Conservation (phyloP, 305 asterid species). For the Solanum chacoense region DNA sequence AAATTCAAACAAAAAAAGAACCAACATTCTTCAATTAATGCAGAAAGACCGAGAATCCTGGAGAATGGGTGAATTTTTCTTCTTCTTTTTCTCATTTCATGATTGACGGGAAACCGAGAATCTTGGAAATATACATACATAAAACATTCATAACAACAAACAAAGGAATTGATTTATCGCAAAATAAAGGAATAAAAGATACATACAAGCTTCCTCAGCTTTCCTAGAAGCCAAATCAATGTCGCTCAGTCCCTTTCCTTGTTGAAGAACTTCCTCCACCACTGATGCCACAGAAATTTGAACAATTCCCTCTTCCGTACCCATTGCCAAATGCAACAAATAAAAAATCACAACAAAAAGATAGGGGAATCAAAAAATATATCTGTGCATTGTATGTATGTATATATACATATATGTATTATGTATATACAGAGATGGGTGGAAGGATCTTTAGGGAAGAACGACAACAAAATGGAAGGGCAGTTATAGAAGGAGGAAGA, state of each 20-base stretch:
- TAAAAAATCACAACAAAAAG: neutral
- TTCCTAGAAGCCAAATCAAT: constrained; percentile 67
- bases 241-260: constrained; percentile 47
- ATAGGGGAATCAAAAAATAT: neutral
- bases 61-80: neutral
- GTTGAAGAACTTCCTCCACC: constrained; percentile 62
- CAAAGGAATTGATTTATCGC: neutral
- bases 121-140: neutral
- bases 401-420: neutral
- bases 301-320: constrained; percentile 46
- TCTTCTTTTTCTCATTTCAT: neutral
- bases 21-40: neutral
- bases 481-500: constrained; percentile 28
- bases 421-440: constrained; percentile 16
- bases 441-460: constrained; percentile 2
- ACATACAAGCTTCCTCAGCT: constrained; percentile 79
- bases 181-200: neutral
- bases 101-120: neutral
- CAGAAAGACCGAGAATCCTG: neutral
- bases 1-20: neutral
- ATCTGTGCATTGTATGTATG: neutral
- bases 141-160: neutral
- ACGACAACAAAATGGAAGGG: constrained; percentile 18
- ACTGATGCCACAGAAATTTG: constrained; percentile 46
- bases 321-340: neutral